Conservation (phyloP, 768 basidiomycete species). For the Hebeloma cylindrosporum region DNA sequence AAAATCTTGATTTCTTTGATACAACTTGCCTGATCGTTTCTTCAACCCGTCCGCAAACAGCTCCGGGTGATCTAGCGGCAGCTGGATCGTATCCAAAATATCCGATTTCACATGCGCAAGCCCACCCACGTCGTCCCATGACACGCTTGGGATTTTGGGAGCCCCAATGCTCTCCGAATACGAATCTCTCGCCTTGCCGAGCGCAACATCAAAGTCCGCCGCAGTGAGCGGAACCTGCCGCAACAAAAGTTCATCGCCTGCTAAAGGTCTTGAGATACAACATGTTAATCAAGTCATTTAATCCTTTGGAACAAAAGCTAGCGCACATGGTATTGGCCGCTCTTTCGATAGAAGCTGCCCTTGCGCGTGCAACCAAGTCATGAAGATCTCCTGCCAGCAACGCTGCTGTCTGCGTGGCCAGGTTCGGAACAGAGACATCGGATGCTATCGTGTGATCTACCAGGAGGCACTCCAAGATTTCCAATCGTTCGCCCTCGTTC, state of each 20-base stretch:
- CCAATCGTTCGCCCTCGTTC: slow-evolving; percentile 68
- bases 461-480: slow-evolving; percentile 54
- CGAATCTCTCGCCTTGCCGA: slow-evolving; percentile 68
- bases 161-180: slow-evolving; percentile 96
- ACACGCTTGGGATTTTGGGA: slow-evolving; percentile 91
- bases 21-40: slow-evolving; percentile 81
- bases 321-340: slow-evolving; percentile 38
- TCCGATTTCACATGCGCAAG: slow-evolving; percentile 84
- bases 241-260: slow-evolving; percentile 29
- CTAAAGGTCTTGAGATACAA: neutral
- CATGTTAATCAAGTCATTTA: neutral
- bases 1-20: too few species aligned
- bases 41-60: slow-evolving; percentile 89
- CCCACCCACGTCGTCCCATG: slow-evolving; percentile 98
- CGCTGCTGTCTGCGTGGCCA: slow-evolving; percentile 91
- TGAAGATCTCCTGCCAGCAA: slow-evolving; percentile 80
- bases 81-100: slow-evolving; percentile 93
- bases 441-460: slow-evolving; percentile 48
- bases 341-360: slow-evolving; percentile 53
- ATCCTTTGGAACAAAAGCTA: neutral
- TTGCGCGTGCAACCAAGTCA: slow-evolving; percentile 63
- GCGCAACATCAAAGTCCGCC: slow-evolving; percentile 70
- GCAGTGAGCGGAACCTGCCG: slow-evolving; percentile 45
- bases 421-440: slow-evolving; percentile 70
- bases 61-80: slow-evolving; percentile 89